Conservation (phyloP, 441 rosid species). For the Croton laevigatus region DNA sequence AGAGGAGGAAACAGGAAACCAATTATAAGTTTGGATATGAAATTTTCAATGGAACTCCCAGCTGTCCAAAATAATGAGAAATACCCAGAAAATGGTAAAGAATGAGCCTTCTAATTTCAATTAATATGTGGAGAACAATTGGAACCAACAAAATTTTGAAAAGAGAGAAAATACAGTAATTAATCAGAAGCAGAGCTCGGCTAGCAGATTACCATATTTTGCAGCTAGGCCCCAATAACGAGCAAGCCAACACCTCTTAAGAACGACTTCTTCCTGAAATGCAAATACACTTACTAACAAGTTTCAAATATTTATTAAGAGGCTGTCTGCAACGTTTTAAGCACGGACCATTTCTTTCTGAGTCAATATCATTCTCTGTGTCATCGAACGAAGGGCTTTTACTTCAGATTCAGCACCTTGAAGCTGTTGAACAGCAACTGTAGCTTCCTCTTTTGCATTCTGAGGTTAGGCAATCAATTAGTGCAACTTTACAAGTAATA, state of each 20-base stretch:
- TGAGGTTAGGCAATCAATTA: conserved; percentile 29
- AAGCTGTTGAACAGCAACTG: conserved; percentile 49
- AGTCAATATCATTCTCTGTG: conserved; percentile 89
- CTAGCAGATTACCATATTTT: conserved; percentile 56
- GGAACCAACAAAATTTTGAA: conserved; percentile 16
- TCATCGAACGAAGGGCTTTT: conserved; percentile 69
- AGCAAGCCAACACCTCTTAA: conserved; percentile 99
- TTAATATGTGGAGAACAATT: conserved; percentile 12
- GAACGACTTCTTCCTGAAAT: conserved; percentile 91
- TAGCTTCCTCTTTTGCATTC: conserved; percentile 71
- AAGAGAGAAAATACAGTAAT: neutral
- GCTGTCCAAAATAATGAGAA: neutral
- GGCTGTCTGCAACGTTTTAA: conserved; percentile 15
- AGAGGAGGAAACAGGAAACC: neutral
- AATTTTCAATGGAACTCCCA: conserved; percentile 8
- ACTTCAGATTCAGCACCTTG: conserved; percentile 83
- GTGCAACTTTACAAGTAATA: conserved; percentile 17
- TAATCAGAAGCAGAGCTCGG: conserved; percentile 13
- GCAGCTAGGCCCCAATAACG: conserved; percentile 95
- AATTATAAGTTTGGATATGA: neutral
- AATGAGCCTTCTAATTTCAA: neutral
- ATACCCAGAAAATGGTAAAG: neutral
- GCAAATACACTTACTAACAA: neutral
- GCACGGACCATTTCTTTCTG: conserved; percentile 86
- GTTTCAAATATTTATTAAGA: conserved; percentile 22